phyloP scores from a whole-genome alignment of 2,329 filamentous ascomycete species.

The Fusarium tupiense region DNA sequence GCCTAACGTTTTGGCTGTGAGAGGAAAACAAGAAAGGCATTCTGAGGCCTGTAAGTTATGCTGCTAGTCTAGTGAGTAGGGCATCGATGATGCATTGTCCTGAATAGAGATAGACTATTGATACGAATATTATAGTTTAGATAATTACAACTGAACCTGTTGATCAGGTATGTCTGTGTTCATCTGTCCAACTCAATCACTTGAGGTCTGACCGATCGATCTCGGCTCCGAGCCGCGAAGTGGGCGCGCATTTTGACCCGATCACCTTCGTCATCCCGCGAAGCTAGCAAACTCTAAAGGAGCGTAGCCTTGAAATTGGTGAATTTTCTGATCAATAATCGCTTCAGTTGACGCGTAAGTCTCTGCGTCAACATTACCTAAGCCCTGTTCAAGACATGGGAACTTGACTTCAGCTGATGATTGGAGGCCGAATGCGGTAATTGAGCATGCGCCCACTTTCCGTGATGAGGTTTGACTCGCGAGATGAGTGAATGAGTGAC shows the following conservation, averaged over 20 bases:
- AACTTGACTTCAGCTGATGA: not conserved
- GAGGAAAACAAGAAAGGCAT: not conserved
- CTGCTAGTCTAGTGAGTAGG: not conserved
- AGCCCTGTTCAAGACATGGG: not conserved
- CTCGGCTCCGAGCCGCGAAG: conserved; percentile 6
- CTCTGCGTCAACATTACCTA: not conserved
- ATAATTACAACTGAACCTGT: not conserved
- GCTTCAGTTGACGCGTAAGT: not conserved
- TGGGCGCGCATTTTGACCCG: conserved; percentile 6
- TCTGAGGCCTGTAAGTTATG: not conserved
- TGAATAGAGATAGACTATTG: not conserved
- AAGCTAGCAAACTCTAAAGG: not conserved
- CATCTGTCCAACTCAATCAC: not conserved
- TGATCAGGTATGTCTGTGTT: not conserved
- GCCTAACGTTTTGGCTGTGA: not conserved
- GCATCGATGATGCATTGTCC: not conserved
- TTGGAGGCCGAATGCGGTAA: conserved; percentile 5
- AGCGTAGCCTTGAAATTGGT: not conserved
- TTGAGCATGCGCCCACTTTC: not conserved
- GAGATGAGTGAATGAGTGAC: not conserved
- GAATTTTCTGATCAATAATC: not conserved
- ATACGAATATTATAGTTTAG: not conserved
- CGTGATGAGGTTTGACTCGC: not conserved
- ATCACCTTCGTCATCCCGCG: conserved; percentile 5
- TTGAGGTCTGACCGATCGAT: conserved; percentile 6